Percentiles rank a stretch among this genome's conserved stretches.
Conservation (phyloP, 139 green algal genomes). For the Auxenochlorella protothecoides region DNA sequence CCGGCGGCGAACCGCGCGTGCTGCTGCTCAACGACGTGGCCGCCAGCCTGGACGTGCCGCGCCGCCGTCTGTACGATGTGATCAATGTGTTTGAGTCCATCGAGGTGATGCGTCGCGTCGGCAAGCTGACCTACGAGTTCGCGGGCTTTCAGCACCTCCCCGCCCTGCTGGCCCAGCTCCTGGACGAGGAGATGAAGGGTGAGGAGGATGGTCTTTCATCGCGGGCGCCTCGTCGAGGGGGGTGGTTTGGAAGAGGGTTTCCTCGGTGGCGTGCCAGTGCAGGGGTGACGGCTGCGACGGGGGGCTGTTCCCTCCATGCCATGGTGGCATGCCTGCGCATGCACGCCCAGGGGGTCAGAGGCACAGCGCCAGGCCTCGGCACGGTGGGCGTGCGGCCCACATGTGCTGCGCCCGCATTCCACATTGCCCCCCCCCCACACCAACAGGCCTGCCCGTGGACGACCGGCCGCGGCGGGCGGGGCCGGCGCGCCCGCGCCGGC, state of each 20-base stretch:
- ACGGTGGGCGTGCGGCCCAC: too few species aligned
- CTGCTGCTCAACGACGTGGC: constrained; percentile 43
- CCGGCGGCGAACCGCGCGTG: constrained; percentile 10
- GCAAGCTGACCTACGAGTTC: constrained; percentile 43
- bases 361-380: too few species aligned
- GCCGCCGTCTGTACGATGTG: constrained; percentile 74
- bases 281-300: too few species aligned
- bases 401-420: too few species aligned
- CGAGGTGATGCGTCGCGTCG: constrained; percentile 39
- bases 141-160: constrained; percentile 35
- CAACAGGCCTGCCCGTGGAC: neutral
- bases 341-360: neutral
- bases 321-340: neutral
- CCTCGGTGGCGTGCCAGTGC: neutral
- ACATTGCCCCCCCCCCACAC: too few species aligned
- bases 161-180: constrained; percentile 25
- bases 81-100: constrained; percentile 75
- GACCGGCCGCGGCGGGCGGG: neutral
- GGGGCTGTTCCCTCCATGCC: neutral
- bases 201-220: neutral
- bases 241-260: neutral
- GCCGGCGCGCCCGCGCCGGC: neutral
- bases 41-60: constrained; percentile 39
- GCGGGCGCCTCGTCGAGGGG: too few species aligned
- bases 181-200: constrained; percentile 18